Evolutionary conservation across 148 eudicot genomes (phyloP).

Genomic region (Suaeda aralocaspica): DNA sequence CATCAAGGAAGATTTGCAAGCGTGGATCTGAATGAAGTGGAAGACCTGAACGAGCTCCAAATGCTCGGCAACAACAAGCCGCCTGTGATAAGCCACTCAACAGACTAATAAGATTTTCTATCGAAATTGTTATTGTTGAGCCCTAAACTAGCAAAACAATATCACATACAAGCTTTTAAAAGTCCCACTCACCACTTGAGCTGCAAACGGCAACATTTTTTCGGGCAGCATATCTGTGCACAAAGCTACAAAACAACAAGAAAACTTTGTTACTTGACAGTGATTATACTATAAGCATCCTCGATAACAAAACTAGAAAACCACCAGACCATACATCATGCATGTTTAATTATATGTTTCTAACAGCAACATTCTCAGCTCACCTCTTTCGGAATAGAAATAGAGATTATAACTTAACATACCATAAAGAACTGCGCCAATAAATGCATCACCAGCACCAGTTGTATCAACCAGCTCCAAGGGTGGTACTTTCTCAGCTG

Average conservation of each 20-base stretch:
- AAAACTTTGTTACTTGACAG: background rate
- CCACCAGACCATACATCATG: too few species aligned
- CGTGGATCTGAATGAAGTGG: slow-evolving; percentile 52
- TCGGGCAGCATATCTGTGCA: slow-evolving; percentile 72
- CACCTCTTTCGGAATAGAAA: too few species aligned
- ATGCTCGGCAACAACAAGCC: slow-evolving; percentile 60
- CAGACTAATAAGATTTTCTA: too few species aligned
- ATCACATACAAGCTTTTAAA: background rate
- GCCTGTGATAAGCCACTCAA: slow-evolving; percentile 41
- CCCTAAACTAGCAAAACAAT: background rate
- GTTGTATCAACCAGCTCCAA: slow-evolving; percentile 85
- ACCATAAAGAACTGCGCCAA: slow-evolving; percentile 89
- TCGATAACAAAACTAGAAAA: too few species aligned
- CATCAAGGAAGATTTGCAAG: slow-evolving; percentile 40
- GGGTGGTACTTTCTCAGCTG: slow-evolving; percentile 70
- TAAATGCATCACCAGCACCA: slow-evolving; percentile 83
- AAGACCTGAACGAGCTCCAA: slow-evolving; percentile 86
- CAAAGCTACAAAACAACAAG: slow-evolving; percentile 44
- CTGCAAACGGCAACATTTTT: slow-evolving; percentile 78
- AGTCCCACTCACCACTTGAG: slow-evolving; percentile 65
- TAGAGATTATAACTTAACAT: slow-evolving; percentile 16
- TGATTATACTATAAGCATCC: background rate
- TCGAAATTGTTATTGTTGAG: too few species aligned
- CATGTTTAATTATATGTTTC: too few species aligned
- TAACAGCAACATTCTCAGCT: too few species aligned